Percentiles rank a stretch among this genome's conserved stretches.
Conservation (phyloP, 768 basidiomycete species). For the Botryobasidium botryosum region DNA sequence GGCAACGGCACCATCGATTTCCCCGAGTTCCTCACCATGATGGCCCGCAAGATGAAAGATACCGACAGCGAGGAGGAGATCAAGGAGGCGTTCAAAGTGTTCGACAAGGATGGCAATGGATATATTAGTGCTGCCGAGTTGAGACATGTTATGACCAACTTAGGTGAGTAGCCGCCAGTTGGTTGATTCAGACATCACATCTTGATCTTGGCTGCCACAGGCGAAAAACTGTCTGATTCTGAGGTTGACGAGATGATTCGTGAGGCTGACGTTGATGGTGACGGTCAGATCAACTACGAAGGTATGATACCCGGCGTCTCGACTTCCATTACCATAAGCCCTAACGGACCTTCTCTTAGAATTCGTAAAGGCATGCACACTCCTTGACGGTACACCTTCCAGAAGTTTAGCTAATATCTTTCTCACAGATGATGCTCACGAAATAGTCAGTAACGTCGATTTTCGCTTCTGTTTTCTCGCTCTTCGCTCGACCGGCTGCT, state of each 20-base stretch:
- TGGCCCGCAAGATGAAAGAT: slow-evolving; percentile 80
- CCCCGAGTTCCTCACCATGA: slow-evolving; percentile 70
- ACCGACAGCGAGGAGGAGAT: slow-evolving; percentile 91
- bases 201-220: slow-evolving; percentile 21
- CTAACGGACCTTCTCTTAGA: slow-evolving; percentile 26
- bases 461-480: background rate
- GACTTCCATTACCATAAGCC: slow-evolving; percentile 3
- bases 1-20: slow-evolving; percentile 80
- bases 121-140: slow-evolving; percentile 76
- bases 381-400: slow-evolving; percentile 5
- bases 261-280: slow-evolving; percentile 87
- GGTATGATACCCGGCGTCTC: slow-evolving; percentile 27
- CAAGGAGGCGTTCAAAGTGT: slow-evolving; percentile 91
- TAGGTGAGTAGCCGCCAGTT: slow-evolving; percentile 36
- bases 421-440: slow-evolving; percentile 50
- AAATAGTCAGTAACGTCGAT: slow-evolving; percentile 28
- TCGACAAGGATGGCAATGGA: slow-evolving; percentile 92
- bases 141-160: slow-evolving; percentile 78
- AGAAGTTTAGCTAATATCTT: slow-evolving; percentile 7
- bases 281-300: slow-evolving; percentile 84
- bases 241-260: slow-evolving; percentile 97
- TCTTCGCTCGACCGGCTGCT: too few relatives aligned
- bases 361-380: slow-evolving; percentile 46
- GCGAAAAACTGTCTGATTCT: slow-evolving; percentile 70
- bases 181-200: slow-evolving; percentile 3